A percentile compares a stretch with the other conserved stretches of the same genome.
Evolutionary conservation across 208 protist species (phyloP).

Genomic region (Acanthamoeba divionensis): DNA sequence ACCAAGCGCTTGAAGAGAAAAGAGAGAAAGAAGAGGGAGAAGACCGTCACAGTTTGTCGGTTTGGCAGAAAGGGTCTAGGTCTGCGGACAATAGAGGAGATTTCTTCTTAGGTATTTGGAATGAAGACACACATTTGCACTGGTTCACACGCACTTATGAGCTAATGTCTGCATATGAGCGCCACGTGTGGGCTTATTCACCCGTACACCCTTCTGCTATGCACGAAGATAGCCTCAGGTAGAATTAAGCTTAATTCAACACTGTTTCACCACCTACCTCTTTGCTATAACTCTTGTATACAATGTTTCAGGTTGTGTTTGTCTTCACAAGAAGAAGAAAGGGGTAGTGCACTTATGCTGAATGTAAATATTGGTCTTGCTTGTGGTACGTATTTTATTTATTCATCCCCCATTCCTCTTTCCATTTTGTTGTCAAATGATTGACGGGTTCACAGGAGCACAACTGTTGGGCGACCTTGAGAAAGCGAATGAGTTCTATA

Average conservation of each 20-base stretch:
- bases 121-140: neutral
- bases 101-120: neutral
- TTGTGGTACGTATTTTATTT: neutral
- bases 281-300: too few relatives aligned
- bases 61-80: neutral
- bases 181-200: conserved; percentile 5
- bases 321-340: neutral
- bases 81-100: neutral
- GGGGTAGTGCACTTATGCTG: neutral
- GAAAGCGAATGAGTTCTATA: conserved; percentile 23
- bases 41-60: too few relatives aligned
- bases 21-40: too few relatives aligned
- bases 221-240: conserved; percentile 14
- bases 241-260: too few relatives aligned
- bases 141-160: neutral
- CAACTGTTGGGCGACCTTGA: neutral
- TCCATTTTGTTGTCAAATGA: too few relatives aligned
- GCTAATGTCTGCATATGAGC: neutral
- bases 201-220: neutral
- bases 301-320: too few relatives aligned
- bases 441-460: neutral
- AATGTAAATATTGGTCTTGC: conserved; percentile 23
- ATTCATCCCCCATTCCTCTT: neutral
- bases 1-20: too few relatives aligned
- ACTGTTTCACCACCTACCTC: too few relatives aligned